These are phyloP conservation scores for Ophiostoma ulmi DNA, from an alignment of 2,329 filamentous ascomycete genomes.

Conservation along the genomic window DNA sequence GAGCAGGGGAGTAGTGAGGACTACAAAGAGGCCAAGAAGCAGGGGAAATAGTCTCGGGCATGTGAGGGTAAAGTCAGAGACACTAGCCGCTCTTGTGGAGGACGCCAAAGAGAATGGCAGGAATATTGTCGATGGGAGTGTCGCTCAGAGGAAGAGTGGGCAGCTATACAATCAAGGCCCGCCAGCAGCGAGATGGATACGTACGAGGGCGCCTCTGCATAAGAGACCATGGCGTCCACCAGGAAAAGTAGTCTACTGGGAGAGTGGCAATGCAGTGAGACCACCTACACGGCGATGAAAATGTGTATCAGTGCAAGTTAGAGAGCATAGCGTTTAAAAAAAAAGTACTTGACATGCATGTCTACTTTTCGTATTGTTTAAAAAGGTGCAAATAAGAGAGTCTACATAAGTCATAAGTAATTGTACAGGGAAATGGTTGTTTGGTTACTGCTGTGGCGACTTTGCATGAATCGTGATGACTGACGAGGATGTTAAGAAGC, in stretches of 20 bases:
- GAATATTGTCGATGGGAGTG: not conserved
- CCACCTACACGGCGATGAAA: not conserved
- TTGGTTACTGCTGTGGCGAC: not conserved
- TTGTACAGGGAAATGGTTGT: not conserved
- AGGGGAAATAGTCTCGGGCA: not conserved
- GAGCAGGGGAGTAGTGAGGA: slow-evolving; percentile 33
- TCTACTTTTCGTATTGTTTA: not conserved
- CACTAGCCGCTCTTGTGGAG: not conserved
- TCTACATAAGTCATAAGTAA: not conserved
- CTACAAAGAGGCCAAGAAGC: not conserved
- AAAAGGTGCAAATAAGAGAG: not conserved
- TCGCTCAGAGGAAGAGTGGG: not conserved
- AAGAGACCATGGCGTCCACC: slow-evolving; percentile 18
- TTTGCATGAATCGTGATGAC: too few relatives aligned
- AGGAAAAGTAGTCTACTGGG: slow-evolving; percentile 19
- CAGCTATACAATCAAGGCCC: not conserved
- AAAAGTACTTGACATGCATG: not conserved
- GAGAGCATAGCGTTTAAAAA: not conserved
- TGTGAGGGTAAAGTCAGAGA: not conserved
- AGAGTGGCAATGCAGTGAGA: not conserved
- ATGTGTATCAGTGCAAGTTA: not conserved
- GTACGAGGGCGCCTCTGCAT: not conserved
- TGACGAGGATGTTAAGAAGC: too few relatives aligned
- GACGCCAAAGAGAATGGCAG: not conserved
- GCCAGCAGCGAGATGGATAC: not conserved